Evolutionary conservation across 164 flowering plant species (phyloP).

Genomic region (Aristolochia contorta): DNA sequence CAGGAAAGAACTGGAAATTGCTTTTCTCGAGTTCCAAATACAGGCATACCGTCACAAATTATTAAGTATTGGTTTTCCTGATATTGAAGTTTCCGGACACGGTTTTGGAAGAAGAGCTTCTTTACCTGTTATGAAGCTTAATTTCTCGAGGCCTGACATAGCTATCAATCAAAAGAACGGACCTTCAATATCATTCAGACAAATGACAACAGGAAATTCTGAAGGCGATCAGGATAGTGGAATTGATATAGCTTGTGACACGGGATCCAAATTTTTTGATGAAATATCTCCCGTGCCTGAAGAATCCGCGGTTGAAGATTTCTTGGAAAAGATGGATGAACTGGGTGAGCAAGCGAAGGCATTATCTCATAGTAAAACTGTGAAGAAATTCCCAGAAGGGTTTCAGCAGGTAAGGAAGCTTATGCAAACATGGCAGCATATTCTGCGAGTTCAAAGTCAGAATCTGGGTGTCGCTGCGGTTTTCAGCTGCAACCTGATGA

Average conservation of each 20-base stretch:
- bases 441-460: constrained; percentile 2
- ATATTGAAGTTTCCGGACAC: constrained; percentile 27
- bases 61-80: constrained; percentile 49
- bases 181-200: constrained; percentile 4
- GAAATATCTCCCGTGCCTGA: constrained; percentile 7
- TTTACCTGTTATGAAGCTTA: constrained; percentile 21
- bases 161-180: constrained; percentile 15
- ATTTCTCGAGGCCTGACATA: constrained; percentile 13
- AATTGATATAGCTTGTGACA: constrained; percentile 6
- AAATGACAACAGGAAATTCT: constrained; percentile 6
- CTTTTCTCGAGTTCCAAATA: constrained; percentile 64
- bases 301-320: constrained; percentile 12
- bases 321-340: constrained; percentile 47
- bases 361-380: constrained; percentile 14
- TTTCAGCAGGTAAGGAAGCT: constrained; percentile 7
- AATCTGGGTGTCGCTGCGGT: not conserved
- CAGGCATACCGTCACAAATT: constrained; percentile 61
- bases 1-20: constrained; percentile 75
- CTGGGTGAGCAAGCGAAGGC: constrained; percentile 38
- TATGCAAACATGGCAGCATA: not conserved
- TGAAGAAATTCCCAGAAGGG: constrained; percentile 5
- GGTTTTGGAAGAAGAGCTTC: constrained; percentile 30
- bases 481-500: constrained; percentile 7
- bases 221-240: constrained; percentile 11
- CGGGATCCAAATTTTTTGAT: not conserved